Conservation (phyloP, 495 filamentous ascomycete genomes). For the Evernia prunastri region DNA sequence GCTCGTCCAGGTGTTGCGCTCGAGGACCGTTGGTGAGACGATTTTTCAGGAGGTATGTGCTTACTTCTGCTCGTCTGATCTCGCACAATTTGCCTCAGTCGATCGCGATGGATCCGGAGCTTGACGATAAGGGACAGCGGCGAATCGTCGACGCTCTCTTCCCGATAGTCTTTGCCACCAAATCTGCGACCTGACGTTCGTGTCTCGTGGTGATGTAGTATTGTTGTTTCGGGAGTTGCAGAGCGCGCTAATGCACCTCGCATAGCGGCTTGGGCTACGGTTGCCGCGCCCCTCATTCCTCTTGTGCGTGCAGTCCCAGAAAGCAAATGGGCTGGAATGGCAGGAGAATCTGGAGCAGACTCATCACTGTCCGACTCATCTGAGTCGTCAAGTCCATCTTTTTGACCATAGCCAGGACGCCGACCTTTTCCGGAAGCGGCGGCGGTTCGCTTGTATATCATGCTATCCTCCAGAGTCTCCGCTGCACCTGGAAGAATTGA, state of each 20-base stretch:
- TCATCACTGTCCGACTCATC: slow-evolving; percentile 86
- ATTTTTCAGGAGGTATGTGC: slow-evolving; percentile 22
- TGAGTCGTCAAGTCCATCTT: slow-evolving; percentile 69
- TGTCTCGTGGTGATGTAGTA: slow-evolving; percentile 65
- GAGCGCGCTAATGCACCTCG: slow-evolving; percentile 75
- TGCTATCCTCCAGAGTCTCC: slow-evolving; percentile 69
- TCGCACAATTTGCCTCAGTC: slow-evolving; percentile 52
- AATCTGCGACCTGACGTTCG: slow-evolving; percentile 56
- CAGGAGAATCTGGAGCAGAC: slow-evolving; percentile 79
- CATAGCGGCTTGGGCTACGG: slow-evolving; percentile 67
- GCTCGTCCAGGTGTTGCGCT: slow-evolving; percentile 45
- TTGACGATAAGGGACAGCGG: slow-evolving; percentile 59
- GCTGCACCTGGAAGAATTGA: slow-evolving; percentile 85
- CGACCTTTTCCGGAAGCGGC: slow-evolving; percentile 50
- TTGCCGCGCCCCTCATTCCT: slow-evolving; percentile 78
- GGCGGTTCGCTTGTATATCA: slow-evolving; percentile 70
- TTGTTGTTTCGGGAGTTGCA: slow-evolving; percentile 74
- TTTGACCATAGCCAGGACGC: slow-evolving; percentile 43
- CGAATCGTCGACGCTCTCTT: slow-evolving; percentile 63
- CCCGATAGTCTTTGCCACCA: slow-evolving; percentile 53
- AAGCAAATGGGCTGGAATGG: slow-evolving; percentile 57
- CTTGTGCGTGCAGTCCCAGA: slow-evolving; percentile 79
- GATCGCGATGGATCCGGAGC: slow-evolving; percentile 61
- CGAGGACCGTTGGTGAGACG: slow-evolving; percentile 42
- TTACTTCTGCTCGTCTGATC: slow-evolving; percentile 43